Base-by-base conservation (phyloP, 768 basidiomycete species). In the Suillus alpinus region DNA sequence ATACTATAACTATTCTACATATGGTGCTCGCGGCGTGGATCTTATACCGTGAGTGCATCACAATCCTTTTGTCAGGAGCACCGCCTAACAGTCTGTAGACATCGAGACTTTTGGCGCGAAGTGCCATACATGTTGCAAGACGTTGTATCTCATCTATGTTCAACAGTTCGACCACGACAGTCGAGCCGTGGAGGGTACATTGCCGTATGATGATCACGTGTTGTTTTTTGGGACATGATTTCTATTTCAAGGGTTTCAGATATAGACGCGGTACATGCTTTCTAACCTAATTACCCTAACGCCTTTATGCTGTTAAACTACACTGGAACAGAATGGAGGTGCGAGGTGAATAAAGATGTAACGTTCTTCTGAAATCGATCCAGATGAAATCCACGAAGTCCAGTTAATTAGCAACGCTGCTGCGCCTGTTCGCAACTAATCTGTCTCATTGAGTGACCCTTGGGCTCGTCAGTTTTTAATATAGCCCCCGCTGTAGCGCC, bases 91-190 rank as follows among this genome's bases (percentile, higher is more conserved):
- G 52, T 62, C 14, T 7, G 16, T 64, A 94, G 91, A 61, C 92
- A 94, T 74, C 89, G 92, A 53, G 91, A 93, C 69, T 94, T 94
- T 73, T 94, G 92, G 92, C 78, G 86, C 71, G 92, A 94, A 74
- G 90, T 94, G 3, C 92, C 92, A 4, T 92, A 91, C 65, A 89
- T 94, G 85, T 71, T 92, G 49, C 81, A 81, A 46, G 92, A 94
- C 66, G 88, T 94, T 26, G 70, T 88, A 56, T 83, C 86, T 23
- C 91, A 93, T 74, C 74, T 94, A 41, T 92, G 90, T 73, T 86
- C 89, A 16, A 81, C 81, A 47, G 82, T 90, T 43, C 86, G 88
- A 55, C 86, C 87, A 65, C 83, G 86, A 66, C 84, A 84, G 40
- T 77, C 86, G 16, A 83, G 78, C 68, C 83, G 87, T 59, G 86